phyloP scores from a whole-genome alignment of 2,329 filamentous ascomycete genomes.

The Whalleya microplaca region DNA sequence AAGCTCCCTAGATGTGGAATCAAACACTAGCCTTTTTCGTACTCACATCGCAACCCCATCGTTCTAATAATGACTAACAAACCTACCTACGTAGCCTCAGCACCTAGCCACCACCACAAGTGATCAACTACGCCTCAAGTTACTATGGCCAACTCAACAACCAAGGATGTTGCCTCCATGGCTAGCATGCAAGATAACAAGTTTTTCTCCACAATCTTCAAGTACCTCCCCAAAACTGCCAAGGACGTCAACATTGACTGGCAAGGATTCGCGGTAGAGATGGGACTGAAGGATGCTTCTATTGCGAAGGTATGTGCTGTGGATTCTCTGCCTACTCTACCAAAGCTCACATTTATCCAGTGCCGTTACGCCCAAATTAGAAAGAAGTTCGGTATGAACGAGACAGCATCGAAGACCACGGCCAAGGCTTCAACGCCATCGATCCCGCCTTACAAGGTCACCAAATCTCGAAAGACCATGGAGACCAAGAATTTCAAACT shows the following conservation, averaged over 20 bases:
- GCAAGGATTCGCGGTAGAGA: slow-evolving; percentile 19
- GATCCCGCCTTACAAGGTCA: not conserved
- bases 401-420: not conserved
- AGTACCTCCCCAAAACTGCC: slow-evolving; percentile 21
- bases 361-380: slow-evolving; percentile 13
- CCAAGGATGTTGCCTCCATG: not conserved
- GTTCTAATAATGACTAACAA: not conserved
- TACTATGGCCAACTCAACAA: not conserved
- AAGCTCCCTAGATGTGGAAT: too few relatives aligned
- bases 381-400: not conserved
- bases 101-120: too few relatives aligned
- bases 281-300: slow-evolving; percentile 17
- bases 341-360: slow-evolving; percentile 8
- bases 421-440: not conserved
- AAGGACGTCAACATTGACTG: slow-evolving; percentile 21
- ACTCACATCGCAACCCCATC: too few relatives aligned
- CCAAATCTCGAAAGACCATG: slow-evolving; percentile 1
- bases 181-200: slow-evolving; percentile 17
- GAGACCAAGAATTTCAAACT: slow-evolving; percentile 6
- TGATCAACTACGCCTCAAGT: not conserved
- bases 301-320: slow-evolving; percentile 26
- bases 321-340: not conserved
- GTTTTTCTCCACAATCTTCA: slow-evolving; percentile 23
- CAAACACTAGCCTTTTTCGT: too few relatives aligned
- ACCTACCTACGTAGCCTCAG: not conserved